Base-by-base conservation (phyloP, 1,284 basidiomycete genomes). In the Marasmius oreades region DNA sequence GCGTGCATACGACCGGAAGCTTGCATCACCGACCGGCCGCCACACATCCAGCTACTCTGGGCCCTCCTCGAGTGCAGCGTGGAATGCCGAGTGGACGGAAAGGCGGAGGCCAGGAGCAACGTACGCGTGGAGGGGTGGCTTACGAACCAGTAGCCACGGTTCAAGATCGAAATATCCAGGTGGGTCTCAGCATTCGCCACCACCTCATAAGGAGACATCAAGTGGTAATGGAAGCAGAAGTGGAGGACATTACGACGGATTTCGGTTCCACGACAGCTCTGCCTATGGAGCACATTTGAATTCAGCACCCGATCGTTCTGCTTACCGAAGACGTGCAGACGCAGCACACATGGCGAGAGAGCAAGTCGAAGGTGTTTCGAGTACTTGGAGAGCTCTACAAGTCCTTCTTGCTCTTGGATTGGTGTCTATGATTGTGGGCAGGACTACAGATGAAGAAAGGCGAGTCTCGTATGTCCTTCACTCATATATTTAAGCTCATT, bases 1-100 rank as follows among this genome's bases (percentile, higher is more conserved):
- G 12, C 60, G 60, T 28, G 60, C 60, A 33, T 62, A 62, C 48
- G 60, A 62, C 24, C 52, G 50, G 31, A 59, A 57, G 20, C 54
- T 57, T 37, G 44, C 52, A 14, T 43, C 31, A 5, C 28, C 4
- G 28, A 10, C 5, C 28, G 4, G 22, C 23, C 45, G 46, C 42
- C 51, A 62, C 18, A 16, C 20, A 20, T 46, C 33, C 10, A 24
- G 31, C 28, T 51, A 37, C 46, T 33, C 47, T 33, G 34, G 55
- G 5, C 50, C 42, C 14, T 42, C 26, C 12, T 23, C 59, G 42
- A 28, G 23, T 33, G 55, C 55, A n/a, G 42, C 55, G 2, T 48
- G 53, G 31, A 51, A 58, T 39, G 53, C 34, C 16, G 57, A 58
- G 51, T 56, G 57, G 55, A 52, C 50, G 23, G 28, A 51, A 31